Conservation (phyloP, 2,329 filamentous ascomycete species). For the Chalaropsis ovoidea region DNA sequence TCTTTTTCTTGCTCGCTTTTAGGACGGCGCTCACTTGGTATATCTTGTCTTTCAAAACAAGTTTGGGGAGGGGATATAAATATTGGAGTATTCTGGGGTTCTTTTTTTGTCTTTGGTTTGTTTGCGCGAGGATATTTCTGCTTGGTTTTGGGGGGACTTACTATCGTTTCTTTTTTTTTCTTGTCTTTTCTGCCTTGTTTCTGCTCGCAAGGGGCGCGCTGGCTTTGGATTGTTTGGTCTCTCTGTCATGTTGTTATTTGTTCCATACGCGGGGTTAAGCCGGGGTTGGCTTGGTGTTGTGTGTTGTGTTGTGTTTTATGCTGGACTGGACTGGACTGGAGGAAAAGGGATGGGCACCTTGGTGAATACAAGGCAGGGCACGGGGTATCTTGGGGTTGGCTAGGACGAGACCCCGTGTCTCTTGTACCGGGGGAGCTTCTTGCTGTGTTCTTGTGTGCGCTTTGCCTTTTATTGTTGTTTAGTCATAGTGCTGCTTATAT, state of each 20-base stretch:
- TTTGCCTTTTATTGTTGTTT: background rate
- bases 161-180: conserved; percentile 18
- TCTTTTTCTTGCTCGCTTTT: conserved; percentile 16
- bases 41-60: conserved; percentile 7
- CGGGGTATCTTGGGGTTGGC: background rate
- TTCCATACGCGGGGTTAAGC: background rate
- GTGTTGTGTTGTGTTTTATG: conserved; percentile 3
- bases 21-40: conserved; percentile 18
- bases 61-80: conserved; percentile 16
- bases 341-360: background rate
- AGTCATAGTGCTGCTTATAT: background rate
- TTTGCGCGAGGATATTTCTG: background rate
- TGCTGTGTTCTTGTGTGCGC: background rate
- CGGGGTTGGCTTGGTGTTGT: conserved; percentile 7
- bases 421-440: background rate
- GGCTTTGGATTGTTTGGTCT: conserved; percentile 12
- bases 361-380: background rate
- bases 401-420: background rate
- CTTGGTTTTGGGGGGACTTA: conserved; percentile 15
- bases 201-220: background rate
- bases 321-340: background rate
- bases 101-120: background rate
- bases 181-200: conserved; percentile 11
- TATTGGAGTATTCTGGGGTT: conserved; percentile 12
- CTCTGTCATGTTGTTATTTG: background rate